A percentile compares a stretch with the other conserved stretches of the same genome.
These are phyloP conservation scores for Apiospora arundinis DNA, from an alignment of 2,329 filamentous ascomycete genomes.

Conservation along the genomic window DNA sequence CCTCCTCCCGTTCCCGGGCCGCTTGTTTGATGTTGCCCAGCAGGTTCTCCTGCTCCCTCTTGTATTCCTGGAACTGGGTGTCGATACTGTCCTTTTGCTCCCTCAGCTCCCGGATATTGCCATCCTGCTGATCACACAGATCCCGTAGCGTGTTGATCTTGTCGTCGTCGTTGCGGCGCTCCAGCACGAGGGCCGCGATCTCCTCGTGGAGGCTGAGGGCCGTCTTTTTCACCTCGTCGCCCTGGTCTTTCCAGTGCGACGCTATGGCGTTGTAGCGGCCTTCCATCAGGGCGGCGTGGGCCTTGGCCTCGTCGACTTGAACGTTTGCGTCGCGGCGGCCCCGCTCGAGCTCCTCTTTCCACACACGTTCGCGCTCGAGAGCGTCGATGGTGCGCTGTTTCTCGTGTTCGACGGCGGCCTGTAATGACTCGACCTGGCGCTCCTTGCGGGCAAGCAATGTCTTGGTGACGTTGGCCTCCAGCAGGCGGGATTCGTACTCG, in stretches of 20 bases:
- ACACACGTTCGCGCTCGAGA: conserved; percentile 64
- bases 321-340: conserved; percentile 63
- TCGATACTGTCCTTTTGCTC: conserved; percentile 68
- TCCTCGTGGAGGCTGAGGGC: conserved; percentile 57
- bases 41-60: conserved; percentile 65
- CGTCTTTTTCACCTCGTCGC: conserved; percentile 63
- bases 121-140: conserved; percentile 75
- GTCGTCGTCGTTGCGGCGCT: conserved; percentile 65
- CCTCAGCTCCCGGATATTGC: conserved; percentile 66
- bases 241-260: conserved; percentile 71
- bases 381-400: conserved; percentile 66
- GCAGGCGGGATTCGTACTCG: conserved; percentile 72
- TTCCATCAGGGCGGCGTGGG: conserved; percentile 70
- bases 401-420: conserved; percentile 68
- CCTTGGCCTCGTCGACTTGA: conserved; percentile 70
- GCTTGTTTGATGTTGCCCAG: conserved; percentile 65
- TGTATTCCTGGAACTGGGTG: conserved; percentile 68
- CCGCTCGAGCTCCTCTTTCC: conserved; percentile 69
- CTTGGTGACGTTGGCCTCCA: conserved; percentile 75
- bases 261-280: conserved; percentile 72
- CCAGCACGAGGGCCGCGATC: conserved; percentile 60
- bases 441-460: conserved; percentile 75
- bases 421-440: conserved; percentile 74
- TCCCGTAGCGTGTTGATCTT: conserved; percentile 70
- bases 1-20: conserved; percentile 62